Evolutionary conservation across 2,329 filamentous ascomycete genomes (phyloP).

Genomic region (Parastagonospora avenae): DNA sequence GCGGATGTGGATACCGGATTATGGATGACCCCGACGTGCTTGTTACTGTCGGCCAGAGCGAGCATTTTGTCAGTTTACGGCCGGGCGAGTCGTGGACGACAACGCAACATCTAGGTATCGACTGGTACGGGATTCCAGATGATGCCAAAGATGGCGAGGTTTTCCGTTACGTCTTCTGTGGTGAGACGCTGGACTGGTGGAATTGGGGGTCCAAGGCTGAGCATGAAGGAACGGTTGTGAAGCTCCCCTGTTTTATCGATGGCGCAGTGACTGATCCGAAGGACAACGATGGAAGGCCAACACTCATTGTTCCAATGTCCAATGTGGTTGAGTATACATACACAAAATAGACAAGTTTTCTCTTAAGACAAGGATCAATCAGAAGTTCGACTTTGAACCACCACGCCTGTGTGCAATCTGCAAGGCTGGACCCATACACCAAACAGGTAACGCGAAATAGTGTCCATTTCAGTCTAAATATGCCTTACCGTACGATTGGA

Average conservation of each 20-base stretch:
- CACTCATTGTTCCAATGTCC: slow-evolving; percentile 1
- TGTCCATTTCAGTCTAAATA: background rate
- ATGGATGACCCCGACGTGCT: slow-evolving; percentile 5
- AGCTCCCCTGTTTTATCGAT: slow-evolving; percentile 5
- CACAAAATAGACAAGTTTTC: background rate
- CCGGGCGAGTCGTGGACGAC: slow-evolving; percentile 10
- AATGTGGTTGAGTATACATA: slow-evolving; percentile 4
- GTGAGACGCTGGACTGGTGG: slow-evolving; percentile 7
- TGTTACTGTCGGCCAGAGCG: slow-evolving; percentile 2
- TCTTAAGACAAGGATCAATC: background rate
- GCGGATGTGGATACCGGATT: slow-evolving; percentile 1
- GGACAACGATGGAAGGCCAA: slow-evolving; percentile 6
- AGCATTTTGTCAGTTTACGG: slow-evolving; percentile 3
- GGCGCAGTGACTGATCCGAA: slow-evolving; percentile 4
- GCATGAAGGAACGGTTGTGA: slow-evolving; percentile 4
- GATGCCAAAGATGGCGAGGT: slow-evolving; percentile 2
- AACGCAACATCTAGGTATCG: background rate
- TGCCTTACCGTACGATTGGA: background rate
- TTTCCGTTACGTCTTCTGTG: slow-evolving; percentile 2
- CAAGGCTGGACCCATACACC: background rate
- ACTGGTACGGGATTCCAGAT: slow-evolving; percentile 5
- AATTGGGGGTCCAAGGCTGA: slow-evolving; percentile 4
- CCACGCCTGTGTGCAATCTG: background rate
- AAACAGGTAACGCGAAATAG: background rate
- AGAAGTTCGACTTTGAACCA: background rate